Evolutionary conservation across 208 protist genomes (phyloP).

Genomic region (Lotmaria passim): DNA sequence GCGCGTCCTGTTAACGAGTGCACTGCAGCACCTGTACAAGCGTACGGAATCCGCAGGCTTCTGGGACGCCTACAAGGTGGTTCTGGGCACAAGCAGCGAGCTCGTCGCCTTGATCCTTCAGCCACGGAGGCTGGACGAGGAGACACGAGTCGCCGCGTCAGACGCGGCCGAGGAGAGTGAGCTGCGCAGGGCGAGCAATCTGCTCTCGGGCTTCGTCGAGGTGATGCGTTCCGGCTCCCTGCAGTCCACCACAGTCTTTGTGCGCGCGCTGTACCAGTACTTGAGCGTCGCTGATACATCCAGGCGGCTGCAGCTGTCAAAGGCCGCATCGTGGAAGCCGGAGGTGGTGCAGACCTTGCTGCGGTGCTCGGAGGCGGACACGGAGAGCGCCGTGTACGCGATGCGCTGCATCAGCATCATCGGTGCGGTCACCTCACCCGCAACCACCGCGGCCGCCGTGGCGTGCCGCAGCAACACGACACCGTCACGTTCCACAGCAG

Average conservation of each 20-base stretch:
- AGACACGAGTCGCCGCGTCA: background rate
- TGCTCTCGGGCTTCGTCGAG: conserved; percentile 59
- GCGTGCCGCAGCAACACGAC: background rate
- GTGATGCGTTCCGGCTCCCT: conserved; percentile 73
- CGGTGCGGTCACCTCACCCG: conserved; percentile 53
- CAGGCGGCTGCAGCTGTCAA: conserved; percentile 52
- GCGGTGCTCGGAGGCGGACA: conserved; percentile 44
- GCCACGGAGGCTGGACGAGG: conserved; percentile 2
- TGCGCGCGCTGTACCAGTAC: conserved; percentile 73
- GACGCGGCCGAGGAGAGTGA: background rate
- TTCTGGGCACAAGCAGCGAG: conserved; percentile 55
- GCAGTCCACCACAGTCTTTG: conserved; percentile 82
- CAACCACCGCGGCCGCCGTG: background rate
- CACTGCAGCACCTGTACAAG: conserved; percentile 49
- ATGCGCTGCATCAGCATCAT: conserved; percentile 79
- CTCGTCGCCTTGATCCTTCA: conserved; percentile 37
- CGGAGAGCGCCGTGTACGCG: conserved; percentile 60
- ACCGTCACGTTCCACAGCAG: background rate
- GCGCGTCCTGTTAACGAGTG: conserved; percentile 33
- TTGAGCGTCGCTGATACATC: conserved; percentile 41
- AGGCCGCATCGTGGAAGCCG: conserved; percentile 46
- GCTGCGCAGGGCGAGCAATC: background rate
- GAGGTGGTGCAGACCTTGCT: conserved; percentile 70
- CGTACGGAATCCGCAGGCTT: conserved; percentile 45
- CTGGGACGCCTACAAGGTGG: conserved; percentile 72